Base-by-base conservation (phyloP, 495 filamentous ascomycete species). In the Aspergillus heteromorphus region DNA sequence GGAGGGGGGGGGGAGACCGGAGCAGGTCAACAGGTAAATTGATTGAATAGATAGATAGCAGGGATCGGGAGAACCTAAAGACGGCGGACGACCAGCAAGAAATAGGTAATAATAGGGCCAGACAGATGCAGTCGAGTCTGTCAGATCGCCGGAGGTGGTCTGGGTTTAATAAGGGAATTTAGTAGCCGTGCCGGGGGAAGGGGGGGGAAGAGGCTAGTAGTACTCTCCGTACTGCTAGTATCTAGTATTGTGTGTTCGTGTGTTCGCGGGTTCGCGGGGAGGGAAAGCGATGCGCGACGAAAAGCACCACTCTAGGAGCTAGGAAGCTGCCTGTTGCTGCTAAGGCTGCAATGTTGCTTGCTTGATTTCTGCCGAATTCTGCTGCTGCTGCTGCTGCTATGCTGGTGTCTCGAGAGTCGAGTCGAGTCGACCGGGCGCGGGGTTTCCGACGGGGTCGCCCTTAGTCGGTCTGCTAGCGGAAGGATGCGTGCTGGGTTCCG, bases 41-140 rank as follows among this genome's bases (percentile, higher is more conserved):
- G n/a, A n/a, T n/a, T n/a, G n/a, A n/a, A n/a, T 57, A 53, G 55
- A 51, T 49, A 54, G 61, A 62, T 21, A 45, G 20, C 13, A 53
- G 30, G 43, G 53, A 56, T 45, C 18, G 2, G 36, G 16, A 27
- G 34, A n/a, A 38, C 34, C 34, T 38, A 38, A n/a, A 27, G 23
- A 27, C 4, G 23, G 23, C 23, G 23, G 23, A 7, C 23, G 23
- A 7, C 23, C 4, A 27, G 23, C 4, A 27, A 27, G 11, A 13
- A 38, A 38, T 11, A 38, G 34, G n/a, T 13, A 14, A 9, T 14
- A n/a, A 13, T 14, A 9, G n/a, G 34, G 34, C n/a, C 34, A n/a
- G 34, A 13, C n/a, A 9, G n/a, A n/a, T 9, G 1, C 34, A 38
- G 13, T 13, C 31, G n/a, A 38, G 13, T 38, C 34, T 4, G 34